Conservation (phyloP, 2,329 filamentous ascomycete genomes). For the Aspergillus carbonarius region DNA sequence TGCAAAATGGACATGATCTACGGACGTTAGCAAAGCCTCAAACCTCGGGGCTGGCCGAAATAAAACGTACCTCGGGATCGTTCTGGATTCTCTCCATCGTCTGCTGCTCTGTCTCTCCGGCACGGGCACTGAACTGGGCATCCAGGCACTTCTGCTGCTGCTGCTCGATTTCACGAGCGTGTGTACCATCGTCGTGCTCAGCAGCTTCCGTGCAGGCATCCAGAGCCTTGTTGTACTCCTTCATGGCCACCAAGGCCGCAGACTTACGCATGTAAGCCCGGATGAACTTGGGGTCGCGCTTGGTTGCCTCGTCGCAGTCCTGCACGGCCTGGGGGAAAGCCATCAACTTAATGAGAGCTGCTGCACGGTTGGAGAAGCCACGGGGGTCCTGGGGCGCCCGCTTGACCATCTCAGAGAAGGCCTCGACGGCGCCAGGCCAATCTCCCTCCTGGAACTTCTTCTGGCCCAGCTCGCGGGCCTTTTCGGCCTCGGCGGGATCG, state of each 20-base stretch:
- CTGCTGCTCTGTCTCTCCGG: constrained; percentile 95
- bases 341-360: constrained; percentile 94
- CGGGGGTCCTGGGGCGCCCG: constrained; percentile 88
- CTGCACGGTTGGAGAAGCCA: constrained; percentile 95
- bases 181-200: constrained; percentile 75
- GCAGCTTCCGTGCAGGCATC: constrained; percentile 83
- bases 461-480: constrained; percentile 92
- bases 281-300: constrained; percentile 88
- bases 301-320: constrained; percentile 89
- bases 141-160: constrained; percentile 90
- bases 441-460: constrained; percentile 96
- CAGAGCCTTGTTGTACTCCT: constrained; percentile 92
- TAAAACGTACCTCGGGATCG: constrained; percentile 75
- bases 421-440: constrained; percentile 91
- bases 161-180: constrained; percentile 86
- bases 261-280: constrained; percentile 95
- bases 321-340: constrained; percentile 90
- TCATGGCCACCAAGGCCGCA: constrained; percentile 94
- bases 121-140: constrained; percentile 84
- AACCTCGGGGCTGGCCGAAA: not conserved
- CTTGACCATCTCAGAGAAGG: constrained; percentile 96
- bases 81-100: constrained; percentile 85
- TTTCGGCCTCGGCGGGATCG: constrained; percentile 87
- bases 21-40: constrained; percentile 11
- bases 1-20: constrained; percentile 86